phyloP scores from a whole-genome alignment of 306 rosid genomes.

The Pterocarpus santalinus region DNA sequence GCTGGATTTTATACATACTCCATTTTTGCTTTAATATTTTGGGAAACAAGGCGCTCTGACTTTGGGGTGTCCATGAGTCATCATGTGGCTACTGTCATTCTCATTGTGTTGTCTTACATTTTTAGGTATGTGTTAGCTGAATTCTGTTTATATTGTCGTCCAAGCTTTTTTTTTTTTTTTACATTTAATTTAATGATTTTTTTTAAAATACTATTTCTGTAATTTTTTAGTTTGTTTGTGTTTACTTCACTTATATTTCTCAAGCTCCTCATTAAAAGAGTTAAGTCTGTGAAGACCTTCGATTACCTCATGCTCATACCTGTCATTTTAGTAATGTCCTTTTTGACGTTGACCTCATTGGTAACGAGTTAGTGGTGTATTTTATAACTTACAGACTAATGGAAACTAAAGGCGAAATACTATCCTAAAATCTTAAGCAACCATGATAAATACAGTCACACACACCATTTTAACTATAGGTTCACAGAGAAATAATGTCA shows the following conservation, averaged over 20 bases:
- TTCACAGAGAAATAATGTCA: not conserved
- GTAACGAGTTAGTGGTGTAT: constrained; percentile 6
- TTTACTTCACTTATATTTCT: constrained; percentile 16
- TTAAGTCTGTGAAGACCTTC: not conserved
- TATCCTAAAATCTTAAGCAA: constrained; percentile 3
- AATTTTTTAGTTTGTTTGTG: constrained; percentile 31
- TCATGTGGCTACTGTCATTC: constrained; percentile 92
- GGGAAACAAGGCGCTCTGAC: constrained; percentile 99
- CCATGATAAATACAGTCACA: not conserved
- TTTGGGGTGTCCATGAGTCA: constrained; percentile 98
- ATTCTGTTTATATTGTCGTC: constrained; percentile 44
- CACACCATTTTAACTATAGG: not conserved
- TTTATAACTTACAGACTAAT: constrained; percentile 28
- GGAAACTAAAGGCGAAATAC: constrained; percentile 21
- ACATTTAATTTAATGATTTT: constrained; percentile 18
- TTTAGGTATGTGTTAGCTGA: constrained; percentile 72
- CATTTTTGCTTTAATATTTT: constrained; percentile 93
- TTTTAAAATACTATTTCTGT: constrained; percentile 28
- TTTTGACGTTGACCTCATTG: constrained; percentile 1
- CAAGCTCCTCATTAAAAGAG: constrained; percentile 28
- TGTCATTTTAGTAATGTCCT: constrained; percentile 8
- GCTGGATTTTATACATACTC: constrained; percentile 98
- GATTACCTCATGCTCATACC: constrained; percentile 1
- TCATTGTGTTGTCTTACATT: constrained; percentile 88
- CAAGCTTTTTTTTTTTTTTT: not conserved